Evolutionary conservation across 495 filamentous ascomycete species (phyloP).

Genomic region (Schizothecium vesticola): DNA sequence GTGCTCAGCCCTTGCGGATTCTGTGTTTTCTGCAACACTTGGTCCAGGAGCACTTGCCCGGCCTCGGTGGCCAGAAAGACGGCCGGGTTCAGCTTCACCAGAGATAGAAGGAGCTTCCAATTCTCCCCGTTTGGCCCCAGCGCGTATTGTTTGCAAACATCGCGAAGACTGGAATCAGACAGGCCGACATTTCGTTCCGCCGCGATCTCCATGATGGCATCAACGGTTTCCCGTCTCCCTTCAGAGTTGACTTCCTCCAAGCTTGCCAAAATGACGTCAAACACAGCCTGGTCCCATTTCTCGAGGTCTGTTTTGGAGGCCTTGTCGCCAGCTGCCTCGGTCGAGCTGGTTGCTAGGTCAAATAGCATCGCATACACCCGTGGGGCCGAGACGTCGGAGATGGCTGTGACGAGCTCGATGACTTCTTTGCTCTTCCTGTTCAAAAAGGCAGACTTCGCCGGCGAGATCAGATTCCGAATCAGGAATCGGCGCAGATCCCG

Average conservation of each 20-base stretch:
- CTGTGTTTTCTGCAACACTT: constrained; percentile 30
- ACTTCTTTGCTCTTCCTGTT: constrained; percentile 35
- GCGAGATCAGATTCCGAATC: constrained; percentile 64
- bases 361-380: constrained; percentile 48
- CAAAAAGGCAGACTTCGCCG: constrained; percentile 54
- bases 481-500: constrained; percentile 56
- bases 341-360: constrained; percentile 52
- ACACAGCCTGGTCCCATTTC: constrained; percentile 62
- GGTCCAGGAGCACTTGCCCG: constrained; percentile 30
- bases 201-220: constrained; percentile 37
- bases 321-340: constrained; percentile 48
- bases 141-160: constrained; percentile 38
- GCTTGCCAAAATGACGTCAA: constrained; percentile 43
- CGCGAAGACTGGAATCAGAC: constrained; percentile 30
- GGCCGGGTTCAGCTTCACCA: constrained; percentile 62
- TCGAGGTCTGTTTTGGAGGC: constrained; percentile 52
- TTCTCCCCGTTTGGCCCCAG: constrained; percentile 38
- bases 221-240: constrained; percentile 23
- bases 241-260: constrained; percentile 13
- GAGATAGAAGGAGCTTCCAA: constrained; percentile 57
- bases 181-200: constrained; percentile 22
- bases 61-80: constrained; percentile 51
- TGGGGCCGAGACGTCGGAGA: constrained; percentile 25
- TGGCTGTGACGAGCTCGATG: constrained; percentile 29
- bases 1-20: constrained; percentile 1